phyloP scores from a whole-genome alignment of 2,329 filamentous ascomycete species.

The Trichoderma sp. region DNA sequence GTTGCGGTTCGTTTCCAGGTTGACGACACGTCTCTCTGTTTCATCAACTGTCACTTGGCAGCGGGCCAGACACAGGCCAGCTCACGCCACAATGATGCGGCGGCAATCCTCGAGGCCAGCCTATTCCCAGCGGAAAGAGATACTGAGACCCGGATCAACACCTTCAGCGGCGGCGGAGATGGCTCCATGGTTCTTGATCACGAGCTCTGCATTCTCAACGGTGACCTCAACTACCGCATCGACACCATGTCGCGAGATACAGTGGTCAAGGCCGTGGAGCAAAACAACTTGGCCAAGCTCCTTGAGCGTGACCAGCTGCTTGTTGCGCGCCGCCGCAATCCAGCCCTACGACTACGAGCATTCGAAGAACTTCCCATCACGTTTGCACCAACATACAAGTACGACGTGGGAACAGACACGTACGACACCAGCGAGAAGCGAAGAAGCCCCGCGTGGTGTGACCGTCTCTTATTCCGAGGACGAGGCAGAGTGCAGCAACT shows the following conservation, averaged over 20 bases:
- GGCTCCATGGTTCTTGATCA: constrained; percentile 94
- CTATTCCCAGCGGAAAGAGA: constrained; percentile 72
- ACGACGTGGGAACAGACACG: constrained; percentile 89
- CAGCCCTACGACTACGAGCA: constrained; percentile 79
- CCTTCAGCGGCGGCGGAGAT: constrained; percentile 87
- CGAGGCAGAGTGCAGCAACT: constrained; percentile 78
- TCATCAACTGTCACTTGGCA: constrained; percentile 95
- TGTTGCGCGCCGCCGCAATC: constrained; percentile 82
- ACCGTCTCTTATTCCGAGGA: constrained; percentile 83
- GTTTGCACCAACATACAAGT: constrained; percentile 97
- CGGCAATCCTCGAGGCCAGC: constrained; percentile 78
- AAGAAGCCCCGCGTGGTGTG: constrained; percentile 92
- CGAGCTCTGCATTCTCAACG: constrained; percentile 94
- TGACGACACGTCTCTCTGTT: constrained; percentile 91
- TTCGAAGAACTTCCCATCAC: constrained; percentile 90
- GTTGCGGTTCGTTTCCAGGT: constrained; percentile 87
- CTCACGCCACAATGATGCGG: constrained; percentile 87
- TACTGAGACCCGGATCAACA: constrained; percentile 65
- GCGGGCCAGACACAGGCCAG: constrained; percentile 89
- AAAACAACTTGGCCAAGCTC: constrained; percentile 77
- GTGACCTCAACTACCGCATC: constrained; percentile 96
- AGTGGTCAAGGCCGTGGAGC: constrained; percentile 79
- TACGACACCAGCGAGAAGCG: constrained; percentile 97
- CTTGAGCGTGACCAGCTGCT: constrained; percentile 92
- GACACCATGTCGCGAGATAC: constrained; percentile 94